phyloP scores from a whole-genome alignment of 305 asterid genomes.

The Plantago coronopus region DNA sequence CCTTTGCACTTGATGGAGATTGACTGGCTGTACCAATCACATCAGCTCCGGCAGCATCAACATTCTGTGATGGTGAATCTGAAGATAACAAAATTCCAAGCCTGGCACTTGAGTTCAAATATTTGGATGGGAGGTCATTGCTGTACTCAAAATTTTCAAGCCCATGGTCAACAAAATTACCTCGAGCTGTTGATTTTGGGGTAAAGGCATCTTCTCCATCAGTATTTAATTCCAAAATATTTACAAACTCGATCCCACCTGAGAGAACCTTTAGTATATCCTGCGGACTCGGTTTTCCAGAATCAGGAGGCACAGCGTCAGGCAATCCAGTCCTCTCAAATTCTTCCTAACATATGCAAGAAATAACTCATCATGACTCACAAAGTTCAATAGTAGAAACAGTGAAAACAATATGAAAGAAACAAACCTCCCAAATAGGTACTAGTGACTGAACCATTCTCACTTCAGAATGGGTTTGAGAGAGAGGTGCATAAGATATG shows the following conservation, averaged over 20 bases:
- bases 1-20: slow-evolving; percentile 58
- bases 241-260: slow-evolving; percentile 49
- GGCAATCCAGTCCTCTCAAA: slow-evolving; percentile 62
- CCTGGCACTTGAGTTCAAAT: slow-evolving; percentile 33
- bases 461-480: slow-evolving; percentile 63
- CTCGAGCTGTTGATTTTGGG: slow-evolving; percentile 36
- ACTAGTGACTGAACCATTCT: slow-evolving; percentile 93
- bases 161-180: slow-evolving; percentile 35
- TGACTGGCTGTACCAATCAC: slow-evolving; percentile 38
- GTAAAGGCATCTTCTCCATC: slow-evolving; percentile 40
- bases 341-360: slow-evolving; percentile 60
- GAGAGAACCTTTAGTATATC: slow-evolving; percentile 74
- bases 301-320: slow-evolving; percentile 48
- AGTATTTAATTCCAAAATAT: slow-evolving; percentile 39
- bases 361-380: slow-evolving; percentile 22
- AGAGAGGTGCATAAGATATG: slow-evolving; percentile 56
- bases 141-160: slow-evolving; percentile 35
- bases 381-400: slow-evolving; percentile 20
- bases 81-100: slow-evolving; percentile 30
- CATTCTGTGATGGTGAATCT: slow-evolving; percentile 38
- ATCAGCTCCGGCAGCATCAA: slow-evolving; percentile 31
- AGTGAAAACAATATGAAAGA: slow-evolving; percentile 8
- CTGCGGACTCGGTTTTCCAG: slow-evolving; percentile 61
- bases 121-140: slow-evolving; percentile 31
- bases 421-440: slow-evolving; percentile 82